Evolutionary conservation across 1,284 basidiomycete genomes (phyloP), one percentile per base, ranked within the genome.

Genomic region (Tremellales sp.): DNA sequence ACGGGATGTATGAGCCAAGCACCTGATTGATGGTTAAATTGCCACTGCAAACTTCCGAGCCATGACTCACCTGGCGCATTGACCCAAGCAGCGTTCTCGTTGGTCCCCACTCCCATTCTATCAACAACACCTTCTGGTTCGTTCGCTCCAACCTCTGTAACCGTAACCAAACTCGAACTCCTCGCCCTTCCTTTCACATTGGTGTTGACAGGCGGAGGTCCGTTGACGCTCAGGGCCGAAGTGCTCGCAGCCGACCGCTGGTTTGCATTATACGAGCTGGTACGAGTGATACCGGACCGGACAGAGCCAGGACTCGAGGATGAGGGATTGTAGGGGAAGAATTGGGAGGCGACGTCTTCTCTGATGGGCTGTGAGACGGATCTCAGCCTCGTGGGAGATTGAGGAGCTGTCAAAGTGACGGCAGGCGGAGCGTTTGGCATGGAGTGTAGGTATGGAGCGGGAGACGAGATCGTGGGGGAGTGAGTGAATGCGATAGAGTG

Each of bases 1-100:
- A 98, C 85, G 43, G 94, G 82, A 71, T 99, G 94, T 56, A 99
- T 97, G 59, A 94, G 77, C 94, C 94, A 98, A 54, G 95, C 94
- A 54, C 92, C 92, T 94, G 58, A 2, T n/a, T 9, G 36, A 39
- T 45, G 22, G 42, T 47, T 27, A n/a, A 13, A 41, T 19, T 21
- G 35, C 13, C 27, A 35, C 22, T 9, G 21, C 13, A 18, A 14
- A 14, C 6, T 12, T 21, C 4, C 12, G 13, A 18, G 12, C 7
- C 27, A 5, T 14, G 22, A 24, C 80, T 49, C 42, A 91, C 93
- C 94, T 75, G 98, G 98, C 54, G 87, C 83, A 68, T 99, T 97
- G 64, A 98, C 95, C 94, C 94, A 99, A 65, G 92, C 85, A 8
- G 91, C 92, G 71, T 99, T 99, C 61, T 89, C 82, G 70, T 97